These are phyloP conservation scores for Phanerodontia chrysosporium DNA, from an alignment of 768 basidiomycete species.

Conservation along the genomic window DNA sequence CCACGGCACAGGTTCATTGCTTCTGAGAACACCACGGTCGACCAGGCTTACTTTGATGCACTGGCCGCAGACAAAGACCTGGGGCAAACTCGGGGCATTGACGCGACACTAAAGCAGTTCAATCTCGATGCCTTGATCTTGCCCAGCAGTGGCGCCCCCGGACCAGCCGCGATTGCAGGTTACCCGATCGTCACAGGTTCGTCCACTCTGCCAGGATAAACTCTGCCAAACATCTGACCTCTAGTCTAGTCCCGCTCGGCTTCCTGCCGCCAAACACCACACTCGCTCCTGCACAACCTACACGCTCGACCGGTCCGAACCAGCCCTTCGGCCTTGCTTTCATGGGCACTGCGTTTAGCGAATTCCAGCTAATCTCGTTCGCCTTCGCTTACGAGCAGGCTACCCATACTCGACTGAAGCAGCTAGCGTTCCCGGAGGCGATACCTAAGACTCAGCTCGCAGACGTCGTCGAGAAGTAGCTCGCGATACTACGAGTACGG, in stretches of 20 bases:
- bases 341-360: constrained; percentile 40
- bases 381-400: constrained; percentile 30
- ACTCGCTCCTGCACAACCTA: constrained; percentile 26
- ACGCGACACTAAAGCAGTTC: constrained; percentile 25
- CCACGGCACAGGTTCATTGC: constrained; percentile 24
- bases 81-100: constrained; percentile 28
- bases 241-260: constrained; percentile 47
- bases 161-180: constrained; percentile 47
- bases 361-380: constrained; percentile 24
- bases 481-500: neutral
- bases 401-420: constrained; percentile 14
- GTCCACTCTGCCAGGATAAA: neutral
- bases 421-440: constrained; percentile 10
- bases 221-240: constrained; percentile 16
- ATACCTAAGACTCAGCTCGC: constrained; percentile 15
- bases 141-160: constrained; percentile 27
- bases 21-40: constrained; percentile 21
- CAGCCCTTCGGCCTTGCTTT: constrained; percentile 45
- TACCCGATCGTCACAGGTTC: constrained; percentile 63
- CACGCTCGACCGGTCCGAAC: constrained; percentile 5
- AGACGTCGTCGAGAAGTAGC: constrained; percentile 9
- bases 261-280: constrained; percentile 47
- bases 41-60: constrained; percentile 25
- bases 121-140: constrained; percentile 29
- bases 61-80: constrained; percentile 25